phyloP scores from a whole-genome alignment of 805 yeast genomes.

The Candida anglica region DNA sequence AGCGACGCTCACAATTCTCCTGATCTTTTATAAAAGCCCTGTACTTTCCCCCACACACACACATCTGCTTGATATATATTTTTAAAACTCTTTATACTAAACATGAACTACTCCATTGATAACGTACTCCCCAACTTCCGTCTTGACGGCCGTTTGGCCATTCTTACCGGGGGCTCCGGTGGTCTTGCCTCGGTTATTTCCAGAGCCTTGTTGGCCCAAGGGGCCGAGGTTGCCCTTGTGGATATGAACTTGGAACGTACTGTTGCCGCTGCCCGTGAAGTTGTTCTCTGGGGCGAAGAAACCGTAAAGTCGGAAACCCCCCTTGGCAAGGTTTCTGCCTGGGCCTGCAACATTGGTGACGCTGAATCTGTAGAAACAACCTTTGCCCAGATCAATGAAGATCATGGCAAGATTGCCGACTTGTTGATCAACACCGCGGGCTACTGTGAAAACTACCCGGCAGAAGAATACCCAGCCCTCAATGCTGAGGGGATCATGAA shows the following conservation, averaged over 20 bases:
- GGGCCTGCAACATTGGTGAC: slow-evolving; percentile 74
- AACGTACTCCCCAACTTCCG: slow-evolving; percentile 61
- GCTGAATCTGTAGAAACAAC: slow-evolving; percentile 53
- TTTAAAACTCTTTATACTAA: too few species aligned
- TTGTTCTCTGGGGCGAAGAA: slow-evolving; percentile 44
- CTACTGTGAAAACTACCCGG: slow-evolving; percentile 75
- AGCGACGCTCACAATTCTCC: too few species aligned
- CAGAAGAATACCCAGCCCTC: slow-evolving; percentile 68
- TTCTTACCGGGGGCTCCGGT: slow-evolving; percentile 81
- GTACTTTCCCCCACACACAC: too few species aligned
- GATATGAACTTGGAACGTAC: slow-evolving; percentile 64
- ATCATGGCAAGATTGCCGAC: slow-evolving; percentile 59
- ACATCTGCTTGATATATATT: too few species aligned
- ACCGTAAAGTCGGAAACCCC: slow-evolving; percentile 28
- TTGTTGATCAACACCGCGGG: slow-evolving; percentile 80
- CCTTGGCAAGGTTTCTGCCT: slow-evolving; percentile 48
- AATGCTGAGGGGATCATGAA: slow-evolving; percentile 66
- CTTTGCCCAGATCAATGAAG: slow-evolving; percentile 50
- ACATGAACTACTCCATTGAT: slow-evolving; percentile 27
- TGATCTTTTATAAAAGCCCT: too few species aligned
- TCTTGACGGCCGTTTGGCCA: slow-evolving; percentile 66
- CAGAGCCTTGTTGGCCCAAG: slow-evolving; percentile 68
- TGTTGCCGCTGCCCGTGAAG: slow-evolving; percentile 48
- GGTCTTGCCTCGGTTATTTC: slow-evolving; percentile 65
- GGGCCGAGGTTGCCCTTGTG: slow-evolving; percentile 70